These are phyloP conservation scores for Colletotrichum sp. DNA, from an alignment of 2,329 filamentous ascomycete species.

Conservation along the genomic window DNA sequence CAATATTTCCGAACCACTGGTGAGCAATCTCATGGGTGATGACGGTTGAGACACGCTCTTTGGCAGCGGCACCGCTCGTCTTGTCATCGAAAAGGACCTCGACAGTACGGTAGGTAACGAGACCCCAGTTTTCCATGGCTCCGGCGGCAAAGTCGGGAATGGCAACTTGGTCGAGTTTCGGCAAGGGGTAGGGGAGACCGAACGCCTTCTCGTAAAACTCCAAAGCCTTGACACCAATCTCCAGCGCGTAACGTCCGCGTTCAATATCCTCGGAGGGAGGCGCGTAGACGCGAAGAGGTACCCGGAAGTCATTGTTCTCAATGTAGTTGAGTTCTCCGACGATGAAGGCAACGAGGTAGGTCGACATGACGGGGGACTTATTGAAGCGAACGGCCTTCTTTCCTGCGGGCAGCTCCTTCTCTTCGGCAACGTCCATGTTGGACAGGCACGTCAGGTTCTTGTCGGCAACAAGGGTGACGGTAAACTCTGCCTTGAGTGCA, in stretches of 20 bases:
- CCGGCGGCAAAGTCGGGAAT: conserved; percentile 96
- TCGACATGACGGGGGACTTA: conserved; percentile 92
- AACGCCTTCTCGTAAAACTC: conserved; percentile 97
- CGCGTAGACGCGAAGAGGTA: conserved; percentile 93
- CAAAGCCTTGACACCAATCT: conserved; percentile 87
- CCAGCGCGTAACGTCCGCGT: conserved; percentile 87
- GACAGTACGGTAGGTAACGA: conserved; percentile 93
- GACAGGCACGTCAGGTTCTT: conserved; percentile 90
- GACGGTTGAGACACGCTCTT: conserved; percentile 92
- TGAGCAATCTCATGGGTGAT: conserved; percentile 97
- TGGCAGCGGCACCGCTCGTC: conserved; percentile 84
- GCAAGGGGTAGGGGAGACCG: conserved; percentile 82
- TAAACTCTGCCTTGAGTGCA: conserved; percentile 90
- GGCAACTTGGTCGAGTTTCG: conserved; percentile 96
- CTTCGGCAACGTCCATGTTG: conserved; percentile 93
- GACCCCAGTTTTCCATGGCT: conserved; percentile 93
- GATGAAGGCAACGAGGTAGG: conserved; percentile 93
- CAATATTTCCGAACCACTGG: conserved; percentile 97
- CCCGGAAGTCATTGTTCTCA: conserved; percentile 88
- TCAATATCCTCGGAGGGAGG: conserved; percentile 90
- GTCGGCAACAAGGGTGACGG: conserved; percentile 88
- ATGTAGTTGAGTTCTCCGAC: conserved; percentile 94
- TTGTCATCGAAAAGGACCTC: conserved; percentile 92
- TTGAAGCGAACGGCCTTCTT: conserved; percentile 93
- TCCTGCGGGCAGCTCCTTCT: conserved; percentile 50